Evolutionary conservation across 306 rosid species (phyloP).

Genomic region (Medicago lupulina): DNA sequence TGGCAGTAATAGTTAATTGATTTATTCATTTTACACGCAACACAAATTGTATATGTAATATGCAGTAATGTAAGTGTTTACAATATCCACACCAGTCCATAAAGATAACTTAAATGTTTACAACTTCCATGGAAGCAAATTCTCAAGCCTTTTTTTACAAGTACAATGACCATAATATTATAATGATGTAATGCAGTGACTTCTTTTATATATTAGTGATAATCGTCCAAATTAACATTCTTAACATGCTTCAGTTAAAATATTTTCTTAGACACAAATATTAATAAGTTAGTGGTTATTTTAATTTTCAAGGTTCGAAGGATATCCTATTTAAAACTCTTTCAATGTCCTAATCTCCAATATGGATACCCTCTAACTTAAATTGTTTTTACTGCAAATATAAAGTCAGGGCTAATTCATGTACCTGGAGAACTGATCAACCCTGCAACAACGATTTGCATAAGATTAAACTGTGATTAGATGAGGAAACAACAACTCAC

Average conservation of each 20-base stretch:
- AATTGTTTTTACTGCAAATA: slow-evolving; percentile 27
- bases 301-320: background rate
- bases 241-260: background rate
- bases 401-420: slow-evolving; percentile 35
- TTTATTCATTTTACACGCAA: slow-evolving; percentile 9
- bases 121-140: slow-evolving; percentile 21
- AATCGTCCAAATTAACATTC: slow-evolving; percentile 27
- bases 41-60: slow-evolving; percentile 1
- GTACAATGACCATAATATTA: slow-evolving; percentile 1
- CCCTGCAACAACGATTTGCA: slow-evolving; percentile 65
- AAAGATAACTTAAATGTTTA: slow-evolving; percentile 19
- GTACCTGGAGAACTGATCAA: slow-evolving; percentile 91
- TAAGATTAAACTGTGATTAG: slow-evolving; percentile 42
- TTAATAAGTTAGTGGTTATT: background rate
- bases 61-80: slow-evolving; percentile 1
- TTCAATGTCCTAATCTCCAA: background rate
- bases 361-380: slow-evolving; percentile 24
- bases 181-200: background rate
- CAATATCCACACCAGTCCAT: background rate
- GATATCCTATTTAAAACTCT: background rate
- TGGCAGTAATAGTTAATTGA: slow-evolving; percentile 3
- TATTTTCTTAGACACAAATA: background rate
- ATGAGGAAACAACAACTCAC: slow-evolving; percentile 38
- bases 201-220: slow-evolving; percentile 2
- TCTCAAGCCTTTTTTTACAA: slow-evolving; percentile 7